Evolutionary conservation across 1,139 yeast species (phyloP).

Genomic region (Blastobotrys indianensis): DNA sequence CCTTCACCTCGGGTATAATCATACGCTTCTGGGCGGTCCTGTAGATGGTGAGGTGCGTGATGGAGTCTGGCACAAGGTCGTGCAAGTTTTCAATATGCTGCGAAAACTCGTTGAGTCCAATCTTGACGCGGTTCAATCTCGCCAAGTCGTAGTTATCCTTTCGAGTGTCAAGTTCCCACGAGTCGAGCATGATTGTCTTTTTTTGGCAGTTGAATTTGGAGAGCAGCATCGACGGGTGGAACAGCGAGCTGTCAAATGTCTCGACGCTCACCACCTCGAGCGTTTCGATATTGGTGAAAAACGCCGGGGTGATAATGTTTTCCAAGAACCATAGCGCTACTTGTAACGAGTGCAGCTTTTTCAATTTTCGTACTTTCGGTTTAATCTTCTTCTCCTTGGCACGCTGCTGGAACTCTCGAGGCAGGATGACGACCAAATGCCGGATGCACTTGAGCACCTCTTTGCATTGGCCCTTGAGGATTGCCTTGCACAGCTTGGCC

Average conservation of each 20-base stretch:
- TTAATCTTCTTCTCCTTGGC: background rate
- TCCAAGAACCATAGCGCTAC: slow-evolving; percentile 4
- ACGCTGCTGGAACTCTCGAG: slow-evolving; percentile 1
- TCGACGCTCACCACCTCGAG: slow-evolving; percentile 6
- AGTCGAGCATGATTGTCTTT: slow-evolving; percentile 1
- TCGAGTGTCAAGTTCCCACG: background rate
- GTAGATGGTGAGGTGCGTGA: slow-evolving; percentile 3
- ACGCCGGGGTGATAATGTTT: slow-evolving; percentile 1
- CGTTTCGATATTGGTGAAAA: background rate
- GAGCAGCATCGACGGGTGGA: background rate
- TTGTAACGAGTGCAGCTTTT: background rate
- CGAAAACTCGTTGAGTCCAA: slow-evolving; percentile 3
- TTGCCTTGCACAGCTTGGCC: background rate
- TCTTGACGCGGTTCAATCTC: background rate
- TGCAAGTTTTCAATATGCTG: slow-evolving; percentile 1
- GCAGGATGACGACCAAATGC: slow-evolving; percentile 3
- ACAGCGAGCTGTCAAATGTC: background rate
- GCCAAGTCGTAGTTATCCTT: background rate
- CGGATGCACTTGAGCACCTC: slow-evolving; percentile 1
- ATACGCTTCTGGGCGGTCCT: slow-evolving; percentile 1
- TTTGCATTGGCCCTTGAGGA: background rate
- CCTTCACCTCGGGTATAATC: slow-evolving; percentile 3
- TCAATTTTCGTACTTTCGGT: background rate
- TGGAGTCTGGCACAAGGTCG: slow-evolving; percentile 1
- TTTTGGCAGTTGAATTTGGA: slow-evolving; percentile 2